phyloP scores from a whole-genome alignment of 148 eudicot species.

The Polygonum maritimum region DNA sequence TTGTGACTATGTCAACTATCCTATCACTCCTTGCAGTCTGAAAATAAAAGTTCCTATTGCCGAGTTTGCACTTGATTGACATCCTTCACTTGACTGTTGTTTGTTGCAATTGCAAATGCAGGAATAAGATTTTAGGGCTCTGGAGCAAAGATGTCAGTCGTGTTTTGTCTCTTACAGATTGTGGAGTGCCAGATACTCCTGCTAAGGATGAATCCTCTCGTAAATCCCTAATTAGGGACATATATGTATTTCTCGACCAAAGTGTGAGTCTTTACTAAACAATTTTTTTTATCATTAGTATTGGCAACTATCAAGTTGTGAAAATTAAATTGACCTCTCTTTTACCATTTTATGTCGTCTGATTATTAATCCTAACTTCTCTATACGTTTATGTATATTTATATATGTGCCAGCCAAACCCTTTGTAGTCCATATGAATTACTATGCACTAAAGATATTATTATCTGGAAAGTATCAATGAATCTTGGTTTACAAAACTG shows the following conservation, averaged over 20 bases:
- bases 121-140: conserved; percentile 79
- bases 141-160: conserved; percentile 94
- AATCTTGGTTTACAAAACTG: not conserved
- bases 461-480: conserved; percentile 2
- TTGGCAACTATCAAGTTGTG: not conserved
- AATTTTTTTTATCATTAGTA: not conserved
- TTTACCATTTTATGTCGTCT: conserved; percentile 9
- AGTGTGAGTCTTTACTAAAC: conserved; percentile 48
- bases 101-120: conserved; percentile 27
- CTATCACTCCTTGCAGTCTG: not conserved
- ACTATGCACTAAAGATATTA: not conserved
- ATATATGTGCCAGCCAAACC: not conserved
- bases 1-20: not conserved
- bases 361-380: not conserved
- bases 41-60: not conserved
- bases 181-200: conserved; percentile 58
- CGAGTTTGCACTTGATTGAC: not conserved
- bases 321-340: not conserved
- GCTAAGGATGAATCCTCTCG: conserved; percentile 35
- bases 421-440: not conserved
- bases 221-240: conserved; percentile 60
- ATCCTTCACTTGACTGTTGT: not conserved
- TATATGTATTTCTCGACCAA: conserved; percentile 74
- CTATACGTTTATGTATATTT: not conserved
- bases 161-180: conserved; percentile 74